phyloP scores from a whole-genome alignment of 2,329 filamentous ascomycete genomes.

The Colletotrichum caudatum region DNA sequence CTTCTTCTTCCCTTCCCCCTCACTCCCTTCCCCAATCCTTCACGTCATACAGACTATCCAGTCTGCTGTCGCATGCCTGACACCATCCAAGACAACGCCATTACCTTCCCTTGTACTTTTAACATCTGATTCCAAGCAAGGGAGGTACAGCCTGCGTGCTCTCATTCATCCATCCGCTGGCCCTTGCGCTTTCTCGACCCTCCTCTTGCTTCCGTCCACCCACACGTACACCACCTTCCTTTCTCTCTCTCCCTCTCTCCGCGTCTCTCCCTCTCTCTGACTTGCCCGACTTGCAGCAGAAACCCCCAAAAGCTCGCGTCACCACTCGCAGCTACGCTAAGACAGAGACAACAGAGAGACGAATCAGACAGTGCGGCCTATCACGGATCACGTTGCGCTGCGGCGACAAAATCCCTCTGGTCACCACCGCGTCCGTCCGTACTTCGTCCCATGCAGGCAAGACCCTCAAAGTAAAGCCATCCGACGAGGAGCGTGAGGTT shows the following conservation, averaged over 20 bases:
- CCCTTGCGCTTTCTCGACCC: background rate
- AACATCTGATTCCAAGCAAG: background rate
- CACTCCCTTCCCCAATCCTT: background rate
- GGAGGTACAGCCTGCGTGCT: background rate
- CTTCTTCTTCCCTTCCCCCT: background rate
- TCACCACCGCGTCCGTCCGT: background rate
- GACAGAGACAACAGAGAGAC: conserved; percentile 15
- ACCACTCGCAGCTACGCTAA: conserved; percentile 30
- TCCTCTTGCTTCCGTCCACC: background rate
- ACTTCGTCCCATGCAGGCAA: conserved; percentile 20
- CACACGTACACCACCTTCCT: background rate
- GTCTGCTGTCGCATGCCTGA: background rate
- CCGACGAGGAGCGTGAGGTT: conserved; percentile 31
- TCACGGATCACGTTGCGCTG: background rate
- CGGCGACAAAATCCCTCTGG: conserved; percentile 9
- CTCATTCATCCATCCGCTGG: background rate
- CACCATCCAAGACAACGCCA: conserved; percentile 7
- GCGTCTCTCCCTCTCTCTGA: background rate
- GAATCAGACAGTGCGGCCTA: conserved; percentile 18
- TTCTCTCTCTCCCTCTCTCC: background rate
- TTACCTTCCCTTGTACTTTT: background rate
- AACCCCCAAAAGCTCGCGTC: conserved; percentile 19
- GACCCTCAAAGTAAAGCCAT: conserved; percentile 12
- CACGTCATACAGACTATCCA: background rate
- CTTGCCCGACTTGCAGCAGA: conserved; percentile 5